phyloP scores from a whole-genome alignment of 345 rosid species.

The Syzygium grande region DNA sequence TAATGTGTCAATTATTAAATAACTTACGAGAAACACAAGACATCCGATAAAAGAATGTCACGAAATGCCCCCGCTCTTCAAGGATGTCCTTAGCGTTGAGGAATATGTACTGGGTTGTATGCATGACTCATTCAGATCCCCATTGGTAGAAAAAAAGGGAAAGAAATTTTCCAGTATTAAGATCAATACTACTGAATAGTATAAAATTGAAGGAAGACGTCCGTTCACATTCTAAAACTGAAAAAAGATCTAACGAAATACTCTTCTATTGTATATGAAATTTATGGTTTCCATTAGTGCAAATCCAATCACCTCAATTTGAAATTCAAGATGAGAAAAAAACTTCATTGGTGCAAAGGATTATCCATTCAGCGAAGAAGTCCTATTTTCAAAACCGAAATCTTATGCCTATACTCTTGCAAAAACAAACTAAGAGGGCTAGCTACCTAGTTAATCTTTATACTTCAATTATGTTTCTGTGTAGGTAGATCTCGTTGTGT shows the following conservation, averaged over 20 bases:
- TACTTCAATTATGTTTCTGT: neutral
- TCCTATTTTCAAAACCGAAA: neutral
- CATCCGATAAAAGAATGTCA: neutral
- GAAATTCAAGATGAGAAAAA: neutral
- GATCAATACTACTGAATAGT: neutral
- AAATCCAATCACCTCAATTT: neutral
- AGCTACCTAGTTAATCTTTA: neutral
- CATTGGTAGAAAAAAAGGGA: neutral
- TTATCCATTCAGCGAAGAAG: neutral
- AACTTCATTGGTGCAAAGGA: neutral
- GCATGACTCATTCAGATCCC: neutral
- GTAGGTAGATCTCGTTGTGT: neutral
- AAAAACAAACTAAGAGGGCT: neutral
- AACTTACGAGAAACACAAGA: neutral
- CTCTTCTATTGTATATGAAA: neutral
- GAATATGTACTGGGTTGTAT: neutral
- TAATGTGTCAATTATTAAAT: neutral
- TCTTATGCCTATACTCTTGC: neutral
- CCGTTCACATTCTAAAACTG: neutral
- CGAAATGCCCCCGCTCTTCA: neutral
- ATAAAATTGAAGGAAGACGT: neutral
- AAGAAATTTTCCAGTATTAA: neutral
- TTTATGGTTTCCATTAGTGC: neutral
- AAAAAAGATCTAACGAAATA: neutral
- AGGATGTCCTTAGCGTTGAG: neutral